Evolutionary conservation across 2,329 filamentous ascomycete species (phyloP), one percentile per base, ranked within the genome.

Genomic region (Sclerotinia nivalis): DNA sequence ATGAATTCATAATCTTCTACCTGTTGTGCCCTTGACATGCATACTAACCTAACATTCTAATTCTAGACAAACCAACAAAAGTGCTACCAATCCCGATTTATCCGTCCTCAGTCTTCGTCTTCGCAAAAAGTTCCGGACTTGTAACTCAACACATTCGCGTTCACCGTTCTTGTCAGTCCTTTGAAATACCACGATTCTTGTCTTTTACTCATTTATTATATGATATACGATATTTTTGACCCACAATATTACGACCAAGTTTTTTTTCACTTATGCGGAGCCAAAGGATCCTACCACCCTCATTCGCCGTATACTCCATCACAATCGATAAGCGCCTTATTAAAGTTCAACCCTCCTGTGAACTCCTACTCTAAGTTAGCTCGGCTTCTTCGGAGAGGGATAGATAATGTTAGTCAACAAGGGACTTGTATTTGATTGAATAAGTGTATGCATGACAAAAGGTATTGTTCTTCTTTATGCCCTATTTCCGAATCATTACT

Each of bases 331-430:
- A 61, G 58, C 58, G 25, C 43, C 20, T 15, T 22, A 20, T 34
- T 34, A 47, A 10, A 61, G 5, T 22, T 47, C 59, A 15, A 43
- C 25, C 43, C 20, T 64, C 61, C 31, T 52, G n/a, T 54, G 22
- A 40, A 54, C 34, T 52, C 22, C 18, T 28, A 12, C 49, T 28
- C 28, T 43, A 10, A 15, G 47, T 56, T 56, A 45, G 52, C 50
- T 66, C 64, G 64, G 64, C n/a, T 56, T 56, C 52, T 66, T 66
- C 64, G 64, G 64, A 66, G 64, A 37, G 20, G 25, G 20, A 20
- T 43, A 10, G 64, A 66, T 47, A 22, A 37, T 62, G 43, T 62
- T 49, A 22, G 20, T 49, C 37, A 49, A 62, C 18, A 28, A 47
- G n/a, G 45, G 10, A 25, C 45, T 52, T 50, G 13, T 54, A 45